Conservation (phyloP, 805 yeast species). For the Groenewaldozyma salmanticensis region DNA sequence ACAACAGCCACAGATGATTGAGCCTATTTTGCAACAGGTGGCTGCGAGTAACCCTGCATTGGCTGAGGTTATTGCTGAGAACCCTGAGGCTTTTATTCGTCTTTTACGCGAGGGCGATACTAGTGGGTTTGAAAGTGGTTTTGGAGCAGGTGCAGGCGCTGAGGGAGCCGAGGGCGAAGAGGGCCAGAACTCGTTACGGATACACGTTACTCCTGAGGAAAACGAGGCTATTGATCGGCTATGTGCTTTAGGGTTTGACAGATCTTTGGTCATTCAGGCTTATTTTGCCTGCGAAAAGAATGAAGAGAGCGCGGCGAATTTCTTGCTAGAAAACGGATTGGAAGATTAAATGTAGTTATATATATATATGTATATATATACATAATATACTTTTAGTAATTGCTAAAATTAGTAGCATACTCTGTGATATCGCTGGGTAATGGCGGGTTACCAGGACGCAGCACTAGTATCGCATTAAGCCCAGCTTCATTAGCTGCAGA, state of each 20-base stretch:
- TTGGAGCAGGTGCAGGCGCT: conserved; percentile 42
- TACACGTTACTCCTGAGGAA: conserved; percentile 69
- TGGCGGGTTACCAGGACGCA: conserved; percentile 63
- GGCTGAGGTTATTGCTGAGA: conserved; percentile 49
- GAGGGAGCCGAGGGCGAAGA: conserved; percentile 28
- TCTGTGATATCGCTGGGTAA: conserved; percentile 1
- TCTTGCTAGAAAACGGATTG: conserved; percentile 48
- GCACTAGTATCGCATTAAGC: conserved; percentile 46
- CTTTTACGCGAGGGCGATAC: conserved; percentile 44
- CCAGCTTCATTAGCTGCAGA: conserved; percentile 66
- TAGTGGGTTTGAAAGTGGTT: conserved; percentile 36
- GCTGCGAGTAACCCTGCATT: conserved; percentile 77
- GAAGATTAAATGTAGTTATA: conserved; percentile 12
- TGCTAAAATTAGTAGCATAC: conserved; percentile 1
- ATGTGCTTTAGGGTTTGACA: conserved; percentile 88
- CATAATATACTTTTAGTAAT: background rate
- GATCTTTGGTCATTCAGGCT: conserved; percentile 80
- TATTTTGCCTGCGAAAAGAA: conserved; percentile 97
- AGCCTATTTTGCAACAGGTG: conserved; percentile 71
- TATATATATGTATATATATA: background rate
- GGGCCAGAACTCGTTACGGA: conserved; percentile 38
- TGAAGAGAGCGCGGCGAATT: conserved; percentile 93
- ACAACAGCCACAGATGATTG: conserved; percentile 81
- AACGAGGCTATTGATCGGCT: conserved; percentile 82
- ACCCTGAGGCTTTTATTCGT: conserved; percentile 84